These are phyloP conservation scores for Verticillium nubilum DNA, from an alignment of 2,329 filamentous ascomycete genomes.

Conservation along the genomic window DNA sequence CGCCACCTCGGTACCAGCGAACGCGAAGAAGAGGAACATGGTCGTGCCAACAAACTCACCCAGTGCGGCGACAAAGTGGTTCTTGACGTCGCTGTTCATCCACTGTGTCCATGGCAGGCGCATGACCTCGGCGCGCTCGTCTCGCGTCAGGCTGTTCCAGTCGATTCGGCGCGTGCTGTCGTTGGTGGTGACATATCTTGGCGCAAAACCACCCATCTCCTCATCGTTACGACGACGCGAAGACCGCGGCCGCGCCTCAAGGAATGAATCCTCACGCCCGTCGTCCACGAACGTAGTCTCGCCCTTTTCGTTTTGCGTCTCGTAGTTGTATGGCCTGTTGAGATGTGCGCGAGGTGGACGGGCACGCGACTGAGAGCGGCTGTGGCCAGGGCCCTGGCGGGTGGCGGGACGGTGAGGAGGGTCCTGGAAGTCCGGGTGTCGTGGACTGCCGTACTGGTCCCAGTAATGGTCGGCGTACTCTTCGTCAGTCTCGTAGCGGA, in stretches of 20 bases:
- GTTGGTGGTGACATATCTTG: conserved; percentile 7
- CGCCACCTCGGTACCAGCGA: conserved; percentile 33
- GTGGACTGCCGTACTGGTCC: not conserved
- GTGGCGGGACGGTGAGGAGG: not conserved
- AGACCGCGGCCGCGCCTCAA: conserved; percentile 3
- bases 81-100: conserved; percentile 42
- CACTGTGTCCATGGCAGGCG: conserved; percentile 37
- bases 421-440: conserved; percentile 5
- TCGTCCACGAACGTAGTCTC: conserved; percentile 5
- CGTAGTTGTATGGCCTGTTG: conserved; percentile 9
- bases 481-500: conserved; percentile 4
- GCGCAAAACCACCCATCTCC: not conserved
- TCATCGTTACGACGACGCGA: conserved; percentile 12
- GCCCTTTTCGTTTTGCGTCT: conserved; percentile 8
- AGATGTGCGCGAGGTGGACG: conserved; percentile 10
- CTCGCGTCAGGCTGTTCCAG: conserved; percentile 29
- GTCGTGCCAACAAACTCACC: conserved; percentile 36
- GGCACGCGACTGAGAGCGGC: conserved; percentile 5
- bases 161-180: conserved; percentile 19
- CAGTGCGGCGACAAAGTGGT: conserved; percentile 31
- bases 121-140: conserved; percentile 36
- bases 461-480: conserved; percentile 11
- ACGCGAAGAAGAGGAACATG: conserved; percentile 38
- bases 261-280: conserved; percentile 8
- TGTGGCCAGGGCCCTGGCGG: not conserved